These are phyloP conservation scores for Gossypium anomalum DNA, from an alignment of 345 rosid species.

Conservation along the genomic window DNA sequence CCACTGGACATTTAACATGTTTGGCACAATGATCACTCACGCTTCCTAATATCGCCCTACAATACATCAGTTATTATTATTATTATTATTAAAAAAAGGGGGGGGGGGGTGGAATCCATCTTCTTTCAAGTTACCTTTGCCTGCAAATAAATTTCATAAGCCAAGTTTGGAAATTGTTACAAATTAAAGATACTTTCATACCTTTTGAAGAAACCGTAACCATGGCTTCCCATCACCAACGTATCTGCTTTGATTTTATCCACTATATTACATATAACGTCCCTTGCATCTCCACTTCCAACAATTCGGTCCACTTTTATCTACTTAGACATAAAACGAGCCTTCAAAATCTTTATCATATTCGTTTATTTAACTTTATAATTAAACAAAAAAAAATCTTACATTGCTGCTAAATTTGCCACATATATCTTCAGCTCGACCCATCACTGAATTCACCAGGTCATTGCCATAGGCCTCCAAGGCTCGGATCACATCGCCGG, in stretches of 20 bases:
- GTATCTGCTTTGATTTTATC: constrained; percentile 69
- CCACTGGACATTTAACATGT: constrained; percentile 74
- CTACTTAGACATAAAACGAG: constrained; percentile 26
- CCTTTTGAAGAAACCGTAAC: constrained; percentile 93
- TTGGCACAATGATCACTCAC: constrained; percentile 84
- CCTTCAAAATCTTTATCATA: too few relatives aligned
- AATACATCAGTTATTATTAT: neutral
- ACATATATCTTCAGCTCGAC: constrained; percentile 62
- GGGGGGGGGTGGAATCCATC: neutral
- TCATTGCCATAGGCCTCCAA: constrained; percentile 50
- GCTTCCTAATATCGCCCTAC: constrained; percentile 78
- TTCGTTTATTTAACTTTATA: too few relatives aligned
- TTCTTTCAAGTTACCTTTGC: neutral
- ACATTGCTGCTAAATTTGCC: constrained; percentile 31
- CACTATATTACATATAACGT: constrained; percentile 65
- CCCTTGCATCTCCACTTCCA: constrained; percentile 81
- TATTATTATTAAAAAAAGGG: neutral
- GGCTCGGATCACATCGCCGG: constrained; percentile 40
- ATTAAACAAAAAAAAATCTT: neutral
- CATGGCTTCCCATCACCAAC: constrained; percentile 91
- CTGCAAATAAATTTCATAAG: neutral
- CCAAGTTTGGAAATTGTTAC: neutral
- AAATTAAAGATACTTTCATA: constrained; percentile 4
- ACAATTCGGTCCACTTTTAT: constrained; percentile 49
- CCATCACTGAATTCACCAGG: constrained; percentile 63